Evolutionary conservation across 2,329 filamentous ascomycete genomes (phyloP), one percentile per base, ranked within the genome.

Genomic region (Aureobasidium sp.): DNA sequence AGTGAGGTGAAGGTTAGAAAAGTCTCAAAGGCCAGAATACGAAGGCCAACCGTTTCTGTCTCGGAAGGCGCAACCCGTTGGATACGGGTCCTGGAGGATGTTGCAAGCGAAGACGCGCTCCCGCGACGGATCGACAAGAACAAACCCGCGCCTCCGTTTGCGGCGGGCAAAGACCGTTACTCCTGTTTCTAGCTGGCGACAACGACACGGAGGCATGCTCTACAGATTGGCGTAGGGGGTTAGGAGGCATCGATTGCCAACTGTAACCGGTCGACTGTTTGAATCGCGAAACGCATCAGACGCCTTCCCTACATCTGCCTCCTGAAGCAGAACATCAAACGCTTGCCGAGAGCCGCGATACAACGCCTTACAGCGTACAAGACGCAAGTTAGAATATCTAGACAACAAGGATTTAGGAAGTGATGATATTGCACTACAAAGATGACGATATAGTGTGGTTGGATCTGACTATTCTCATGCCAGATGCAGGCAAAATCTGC

Each of bases 1-100:
- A 43, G 6, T 15, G 37, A 20, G 26, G 27, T 27, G 39, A 41
- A 43, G n/a, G 39, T 36, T 44, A 12, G 13, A 34, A 57, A 56
- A 46, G 53, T 57, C 53, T 46, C 53, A 57, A 17, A 44, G 29
- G 24, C n/a, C 24, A 29, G 15, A 36, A 57, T 57, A 57, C 53
- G 53, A 57, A n/a, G 6, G 10, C 7, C 26, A 10, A n/a, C 53
- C 53, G 53, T 57, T 57, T 10, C 10, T 44, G 53, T 57, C 53
- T 57, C 53, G 53, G 53, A 13, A 41, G 41, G 53, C 53, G 53
- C 53, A 57, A 29, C 27, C 32, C 51, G 51, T 55, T 55, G 34
- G 3, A 7, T 24, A 52, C 34, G 50, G n/a, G 3, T 39, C n/a
- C 8, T 17, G 46, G 7, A 6, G 17, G 13, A 27, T 26, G 39